Conservation (phyloP, 306 rosid genomes). For the Quillaja saponaria region DNA sequence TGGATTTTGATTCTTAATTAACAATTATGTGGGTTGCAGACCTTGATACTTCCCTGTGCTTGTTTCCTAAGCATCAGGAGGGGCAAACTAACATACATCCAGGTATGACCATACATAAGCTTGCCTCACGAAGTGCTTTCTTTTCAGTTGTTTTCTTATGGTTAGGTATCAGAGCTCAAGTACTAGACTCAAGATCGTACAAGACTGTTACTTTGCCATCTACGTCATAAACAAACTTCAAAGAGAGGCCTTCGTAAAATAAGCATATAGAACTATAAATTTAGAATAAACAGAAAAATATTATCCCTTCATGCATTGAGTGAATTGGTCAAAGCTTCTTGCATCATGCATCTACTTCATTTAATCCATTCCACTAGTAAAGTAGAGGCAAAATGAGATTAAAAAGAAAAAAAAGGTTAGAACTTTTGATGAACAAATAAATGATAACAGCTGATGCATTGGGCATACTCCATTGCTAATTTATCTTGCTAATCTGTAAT, state of each 20-base stretch:
- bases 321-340: neutral
- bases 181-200: too few species aligned
- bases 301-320: neutral
- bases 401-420: too few species aligned
- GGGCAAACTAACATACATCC: slow-evolving; percentile 55
- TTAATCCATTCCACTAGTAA: too few species aligned
- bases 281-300: neutral
- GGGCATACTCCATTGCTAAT: too few species aligned
- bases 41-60: slow-evolving; percentile 89
- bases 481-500: too few species aligned
- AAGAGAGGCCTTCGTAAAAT: neutral
- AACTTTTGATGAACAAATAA: too few species aligned
- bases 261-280: too few species aligned
- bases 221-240: neutral
- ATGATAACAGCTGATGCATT: too few species aligned
- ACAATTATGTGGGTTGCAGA: slow-evolving; percentile 47
- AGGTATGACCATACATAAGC: too few species aligned
- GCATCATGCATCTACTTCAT: too few species aligned
- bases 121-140: too few species aligned
- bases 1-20: slow-evolving; percentile 9
- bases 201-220: neutral
- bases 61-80: slow-evolving; percentile 77
- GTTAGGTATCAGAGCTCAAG: neutral
- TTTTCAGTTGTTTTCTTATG: slow-evolving; percentile 5
- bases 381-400: too few species aligned